phyloP scores from a whole-genome alignment of 495 filamentous ascomycete species.

The Cercophora samala region DNA sequence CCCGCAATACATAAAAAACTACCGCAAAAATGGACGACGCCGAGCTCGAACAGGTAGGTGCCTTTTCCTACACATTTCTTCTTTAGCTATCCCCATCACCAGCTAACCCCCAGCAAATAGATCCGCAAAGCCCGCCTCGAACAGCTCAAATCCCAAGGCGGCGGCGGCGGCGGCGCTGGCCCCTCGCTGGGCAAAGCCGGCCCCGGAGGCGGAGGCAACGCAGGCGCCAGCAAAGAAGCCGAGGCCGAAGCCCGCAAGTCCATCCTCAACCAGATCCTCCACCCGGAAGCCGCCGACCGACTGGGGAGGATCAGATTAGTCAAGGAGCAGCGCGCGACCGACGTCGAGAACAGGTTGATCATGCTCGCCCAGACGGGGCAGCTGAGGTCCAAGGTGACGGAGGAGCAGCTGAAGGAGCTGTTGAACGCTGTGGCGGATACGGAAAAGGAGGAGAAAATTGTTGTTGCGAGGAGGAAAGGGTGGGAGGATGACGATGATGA shows the following conservation, averaged over 20 bases:
- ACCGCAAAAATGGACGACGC: conserved; percentile 69
- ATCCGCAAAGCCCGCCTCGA: conserved; percentile 86
- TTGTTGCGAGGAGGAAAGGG: conserved; percentile 77
- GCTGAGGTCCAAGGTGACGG: conserved; percentile 80
- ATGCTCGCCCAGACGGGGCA: conserved; percentile 86
- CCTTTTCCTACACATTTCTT: background rate
- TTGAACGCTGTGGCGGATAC: conserved; percentile 77
- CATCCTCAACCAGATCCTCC: conserved; percentile 87
- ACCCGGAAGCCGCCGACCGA: conserved; percentile 88
- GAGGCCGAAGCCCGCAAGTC: conserved; percentile 66
- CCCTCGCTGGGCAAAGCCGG: conserved; percentile 41
- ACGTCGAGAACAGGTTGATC: conserved; percentile 90
- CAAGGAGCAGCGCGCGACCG: conserved; percentile 83
- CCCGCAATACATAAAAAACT: background rate
- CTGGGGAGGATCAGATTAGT: conserved; percentile 92
- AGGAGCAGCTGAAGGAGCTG: conserved; percentile 89
- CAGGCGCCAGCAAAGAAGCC: conserved; percentile 51
- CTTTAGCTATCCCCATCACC: too few relatives aligned
- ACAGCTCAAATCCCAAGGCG: conserved; percentile 75
- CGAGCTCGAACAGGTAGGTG: conserved; percentile 79
- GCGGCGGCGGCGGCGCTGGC: too few relatives aligned
- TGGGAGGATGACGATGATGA: conserved; percentile 82
- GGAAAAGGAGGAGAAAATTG: conserved; percentile 71
- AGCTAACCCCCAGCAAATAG: conserved; percentile 40
- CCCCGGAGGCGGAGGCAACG: conserved; percentile 47